A percentile compares a stretch with the other conserved stretches of the same genome.
Conservation (phyloP, 2,329 filamentous ascomycete species). For the Parastagonospora avenae region DNA sequence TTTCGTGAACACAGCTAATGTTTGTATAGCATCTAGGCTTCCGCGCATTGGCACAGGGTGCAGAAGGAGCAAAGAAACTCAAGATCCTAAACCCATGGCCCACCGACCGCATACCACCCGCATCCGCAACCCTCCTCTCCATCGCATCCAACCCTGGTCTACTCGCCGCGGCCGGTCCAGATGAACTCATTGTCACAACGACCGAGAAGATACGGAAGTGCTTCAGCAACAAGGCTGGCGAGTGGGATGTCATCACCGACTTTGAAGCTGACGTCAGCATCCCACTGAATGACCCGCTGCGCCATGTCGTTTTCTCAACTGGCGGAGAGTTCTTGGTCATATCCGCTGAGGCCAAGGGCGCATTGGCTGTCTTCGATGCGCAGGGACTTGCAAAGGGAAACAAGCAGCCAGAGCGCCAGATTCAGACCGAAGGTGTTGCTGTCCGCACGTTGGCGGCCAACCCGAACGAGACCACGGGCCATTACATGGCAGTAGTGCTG, state of each 20-base stretch:
- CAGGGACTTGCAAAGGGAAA: conserved; percentile 72
- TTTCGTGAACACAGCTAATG: conserved; percentile 11
- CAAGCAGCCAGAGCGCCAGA: conserved; percentile 69
- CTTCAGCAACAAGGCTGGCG: conserved; percentile 62
- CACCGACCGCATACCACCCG: conserved; percentile 67
- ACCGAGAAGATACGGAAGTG: conserved; percentile 79
- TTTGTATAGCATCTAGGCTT: conserved; percentile 73
- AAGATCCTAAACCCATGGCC: conserved; percentile 80
- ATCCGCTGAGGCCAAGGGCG: conserved; percentile 79
- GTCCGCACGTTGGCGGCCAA: conserved; percentile 81
- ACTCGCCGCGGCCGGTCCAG: conserved; percentile 84
- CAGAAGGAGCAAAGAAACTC: conserved; percentile 81
- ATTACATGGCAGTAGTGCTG: conserved; percentile 81
- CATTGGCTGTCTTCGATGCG: conserved; percentile 78
- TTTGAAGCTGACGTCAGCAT: conserved; percentile 78
- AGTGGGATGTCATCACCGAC: conserved; percentile 67
- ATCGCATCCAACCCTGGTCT: conserved; percentile 81
- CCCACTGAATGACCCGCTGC: conserved; percentile 67
- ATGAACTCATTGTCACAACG: conserved; percentile 74
- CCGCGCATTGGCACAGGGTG: conserved; percentile 57
- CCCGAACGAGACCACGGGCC: conserved; percentile 72
- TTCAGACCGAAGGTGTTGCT: conserved; percentile 75
- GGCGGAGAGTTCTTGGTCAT: conserved; percentile 85
- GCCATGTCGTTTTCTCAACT: conserved; percentile 88
- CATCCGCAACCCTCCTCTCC: conserved; percentile 81